Evolutionary conservation across 345 rosid genomes (phyloP).

Genomic region (Dimocarpus longan): DNA sequence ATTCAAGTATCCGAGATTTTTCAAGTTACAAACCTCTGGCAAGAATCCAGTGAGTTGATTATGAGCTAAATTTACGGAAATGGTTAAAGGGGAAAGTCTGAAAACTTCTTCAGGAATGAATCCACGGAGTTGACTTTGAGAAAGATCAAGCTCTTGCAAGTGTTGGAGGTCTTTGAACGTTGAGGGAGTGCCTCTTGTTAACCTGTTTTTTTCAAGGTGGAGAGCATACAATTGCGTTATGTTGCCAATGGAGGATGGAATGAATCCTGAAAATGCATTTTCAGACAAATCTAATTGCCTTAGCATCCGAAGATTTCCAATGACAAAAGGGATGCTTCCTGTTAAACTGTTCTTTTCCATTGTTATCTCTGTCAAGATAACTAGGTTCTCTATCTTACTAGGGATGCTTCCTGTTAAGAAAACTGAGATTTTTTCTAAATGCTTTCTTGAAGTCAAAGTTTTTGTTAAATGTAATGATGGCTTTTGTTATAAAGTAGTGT

Average conservation of each 20-base stretch:
- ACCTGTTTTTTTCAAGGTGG: constrained; percentile 23
- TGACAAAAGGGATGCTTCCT: constrained; percentile 17
- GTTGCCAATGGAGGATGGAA: constrained; percentile 44
- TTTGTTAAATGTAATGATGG: no score
- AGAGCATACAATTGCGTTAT: constrained; percentile 31
- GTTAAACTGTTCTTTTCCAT: constrained; percentile 25
- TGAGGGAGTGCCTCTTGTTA: constrained; percentile 41
- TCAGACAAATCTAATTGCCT: constrained; percentile 24
- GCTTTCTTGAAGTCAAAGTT: no score
- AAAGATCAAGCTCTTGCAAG: constrained; percentile 27
- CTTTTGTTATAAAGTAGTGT: no score
- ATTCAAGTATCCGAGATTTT: constrained; percentile 14
- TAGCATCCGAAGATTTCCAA: constrained; percentile 25
- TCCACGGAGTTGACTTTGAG: constrained; percentile 13
- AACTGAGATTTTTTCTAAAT: no score
- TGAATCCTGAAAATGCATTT: constrained; percentile 35
- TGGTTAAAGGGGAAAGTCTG: constrained; percentile 25
- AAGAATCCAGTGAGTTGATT: constrained; percentile 20
- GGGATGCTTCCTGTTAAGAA: constrained; percentile 17
- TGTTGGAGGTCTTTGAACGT: constrained; percentile 24
- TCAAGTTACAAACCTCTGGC: constrained; percentile 30
- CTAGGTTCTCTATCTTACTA: constrained; percentile 14
- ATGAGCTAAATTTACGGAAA: constrained; percentile 13
- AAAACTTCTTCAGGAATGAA: constrained; percentile 28
- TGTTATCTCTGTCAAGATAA: constrained; percentile 17